Evolutionary conservation across 2,329 filamentous ascomycete species (phyloP).

Genomic region (Blastomyces percursus): DNA sequence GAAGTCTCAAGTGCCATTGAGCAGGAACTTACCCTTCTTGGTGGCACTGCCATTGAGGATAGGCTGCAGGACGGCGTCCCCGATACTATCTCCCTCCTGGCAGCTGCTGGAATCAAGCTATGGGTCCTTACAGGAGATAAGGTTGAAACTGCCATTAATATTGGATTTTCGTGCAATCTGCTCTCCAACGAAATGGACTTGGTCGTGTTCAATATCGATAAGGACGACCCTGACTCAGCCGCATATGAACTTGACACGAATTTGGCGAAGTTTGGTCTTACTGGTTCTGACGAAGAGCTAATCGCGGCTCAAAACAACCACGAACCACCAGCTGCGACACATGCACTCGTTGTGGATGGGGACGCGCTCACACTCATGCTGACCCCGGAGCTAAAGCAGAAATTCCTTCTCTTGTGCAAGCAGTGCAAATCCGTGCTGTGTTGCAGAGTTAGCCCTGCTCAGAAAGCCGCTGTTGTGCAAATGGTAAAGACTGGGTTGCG

Average conservation of each 20-base stretch:
- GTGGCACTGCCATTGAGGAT: conserved; percentile 95
- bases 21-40: conserved; percentile 73
- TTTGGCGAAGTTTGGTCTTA: conserved; percentile 62
- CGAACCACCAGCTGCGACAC: conserved; percentile 72
- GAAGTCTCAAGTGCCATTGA: conserved; percentile 83
- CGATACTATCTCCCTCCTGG: conserved; percentile 84
- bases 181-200: conserved; percentile 97
- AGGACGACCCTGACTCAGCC: conserved; percentile 55
- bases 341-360: conserved; percentile 89
- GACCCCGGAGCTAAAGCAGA: conserved; percentile 70
- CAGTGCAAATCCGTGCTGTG: conserved; percentile 94
- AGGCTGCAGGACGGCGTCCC: conserved; percentile 92
- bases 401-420: conserved; percentile 91
- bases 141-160: conserved; percentile 98
- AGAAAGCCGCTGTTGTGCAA: conserved; percentile 92
- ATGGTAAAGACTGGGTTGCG: conserved; percentile 94
- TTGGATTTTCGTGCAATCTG: conserved; percentile 96
- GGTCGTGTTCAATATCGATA: conserved; percentile 74
- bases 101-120: conserved; percentile 89
- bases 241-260: conserved; percentile 64
- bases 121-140: conserved; percentile 99
- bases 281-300: conserved; percentile 76
- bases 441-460: conserved; percentile 90
- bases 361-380: conserved; percentile 85
- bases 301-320: conserved; percentile 69